These are phyloP conservation scores for Gentiana dahurica DNA, from an alignment of 257 asterid species.

Conservation along the genomic window DNA sequence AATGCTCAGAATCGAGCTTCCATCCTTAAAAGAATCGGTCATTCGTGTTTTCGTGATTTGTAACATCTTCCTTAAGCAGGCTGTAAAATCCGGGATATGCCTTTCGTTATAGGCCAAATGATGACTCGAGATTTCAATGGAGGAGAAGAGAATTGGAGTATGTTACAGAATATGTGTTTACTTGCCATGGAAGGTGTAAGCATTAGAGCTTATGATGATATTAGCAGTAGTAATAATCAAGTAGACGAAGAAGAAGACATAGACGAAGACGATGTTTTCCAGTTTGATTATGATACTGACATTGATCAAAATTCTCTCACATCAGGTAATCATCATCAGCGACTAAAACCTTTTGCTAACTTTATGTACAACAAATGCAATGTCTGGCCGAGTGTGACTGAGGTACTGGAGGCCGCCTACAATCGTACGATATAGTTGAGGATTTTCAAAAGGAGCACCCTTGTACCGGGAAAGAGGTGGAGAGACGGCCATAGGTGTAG, in stretches of 20 bases:
- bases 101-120: slow-evolving; percentile 82
- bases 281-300: slow-evolving; percentile 22
- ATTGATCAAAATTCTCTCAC: slow-evolving; percentile 7
- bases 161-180: slow-evolving; percentile 56
- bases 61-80: slow-evolving; percentile 66
- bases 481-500: too few relatives aligned
- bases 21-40: slow-evolving; percentile 68
- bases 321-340: slow-evolving; percentile 8
- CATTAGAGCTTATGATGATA: slow-evolving; percentile 15
- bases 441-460: too few relatives aligned
- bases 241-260: not conserved
- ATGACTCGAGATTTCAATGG: slow-evolving; percentile 69
- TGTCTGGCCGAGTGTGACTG: too few relatives aligned
- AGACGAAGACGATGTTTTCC: slow-evolving; percentile 23
- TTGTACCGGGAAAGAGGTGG: too few relatives aligned
- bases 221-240: slow-evolving; percentile 2
- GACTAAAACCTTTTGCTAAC: too few relatives aligned
- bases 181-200: slow-evolving; percentile 41
- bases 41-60: slow-evolving; percentile 72
- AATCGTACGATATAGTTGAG: too few relatives aligned
- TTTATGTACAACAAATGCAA: too few relatives aligned
- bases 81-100: slow-evolving; percentile 52
- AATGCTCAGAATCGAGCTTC: slow-evolving; percentile 49
- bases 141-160: slow-evolving; percentile 62
- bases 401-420: too few relatives aligned